Conservation (phyloP, 495 filamentous ascomycete species). For the Penicillium silybi region DNA sequence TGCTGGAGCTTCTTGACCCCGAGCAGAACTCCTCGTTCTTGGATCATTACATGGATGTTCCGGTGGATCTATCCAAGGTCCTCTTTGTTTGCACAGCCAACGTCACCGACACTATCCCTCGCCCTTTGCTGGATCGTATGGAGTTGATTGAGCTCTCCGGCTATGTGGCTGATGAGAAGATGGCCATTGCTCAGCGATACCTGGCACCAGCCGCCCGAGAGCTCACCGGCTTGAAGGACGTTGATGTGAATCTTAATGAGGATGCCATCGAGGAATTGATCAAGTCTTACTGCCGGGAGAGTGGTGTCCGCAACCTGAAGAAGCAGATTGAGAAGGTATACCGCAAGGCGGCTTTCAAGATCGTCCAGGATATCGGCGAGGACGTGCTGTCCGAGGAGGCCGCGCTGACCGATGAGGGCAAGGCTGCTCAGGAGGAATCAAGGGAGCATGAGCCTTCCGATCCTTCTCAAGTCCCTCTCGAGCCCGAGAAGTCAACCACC, state of each 20-base stretch:
- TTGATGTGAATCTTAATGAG: conserved; percentile 76
- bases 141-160: conserved; percentile 96
- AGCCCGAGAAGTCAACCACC: conserved; percentile 66
- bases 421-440: conserved; percentile 70
- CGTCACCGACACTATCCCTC: conserved; percentile 97
- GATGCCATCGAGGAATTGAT: conserved; percentile 93
- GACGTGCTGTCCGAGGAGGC: conserved; percentile 75
- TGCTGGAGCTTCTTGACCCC: conserved; percentile 92
- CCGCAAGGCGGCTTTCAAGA: conserved; percentile 94
- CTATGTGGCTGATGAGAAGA: conserved; percentile 98
- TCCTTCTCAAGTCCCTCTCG: conserved; percentile 51
- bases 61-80: conserved; percentile 95
- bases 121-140: conserved; percentile 94
- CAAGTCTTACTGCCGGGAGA: conserved; percentile 97
- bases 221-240: conserved; percentile 83
- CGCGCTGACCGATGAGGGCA: conserved; percentile 84
- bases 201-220: conserved; percentile 89
- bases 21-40: conserved; percentile 98
- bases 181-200: conserved; percentile 94
- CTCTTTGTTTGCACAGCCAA: conserved; percentile 99
- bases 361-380: conserved; percentile 92
- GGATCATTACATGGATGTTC: conserved; percentile 98
- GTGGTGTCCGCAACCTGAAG: conserved; percentile 95
- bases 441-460: conserved; percentile 57
- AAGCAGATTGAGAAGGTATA: conserved; percentile 99